Evolutionary conservation across 495 filamentous ascomycete genomes (phyloP).

Genomic region (Oleoguttula mirabilis): DNA sequence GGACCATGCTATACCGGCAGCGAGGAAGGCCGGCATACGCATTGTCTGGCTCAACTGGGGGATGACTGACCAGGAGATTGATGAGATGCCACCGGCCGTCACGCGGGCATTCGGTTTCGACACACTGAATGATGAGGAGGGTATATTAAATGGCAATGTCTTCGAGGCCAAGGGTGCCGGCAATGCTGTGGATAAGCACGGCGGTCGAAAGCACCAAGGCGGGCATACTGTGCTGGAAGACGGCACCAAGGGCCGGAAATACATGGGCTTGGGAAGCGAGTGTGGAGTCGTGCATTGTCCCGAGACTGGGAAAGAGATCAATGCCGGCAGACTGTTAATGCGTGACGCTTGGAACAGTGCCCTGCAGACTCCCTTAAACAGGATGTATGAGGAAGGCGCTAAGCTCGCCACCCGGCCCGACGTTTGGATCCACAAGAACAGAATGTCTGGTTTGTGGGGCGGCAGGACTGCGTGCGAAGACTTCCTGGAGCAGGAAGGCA

Average conservation of each 20-base stretch:
- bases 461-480: constrained; percentile 23
- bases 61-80: constrained; percentile 40
- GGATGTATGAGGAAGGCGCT: constrained; percentile 25
- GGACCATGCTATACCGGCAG: constrained; percentile 33
- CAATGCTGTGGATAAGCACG: constrained; percentile 23
- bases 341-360: constrained; percentile 43
- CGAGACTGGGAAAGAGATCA: constrained; percentile 28
- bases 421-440: constrained; percentile 44
- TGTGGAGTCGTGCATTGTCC: constrained; percentile 30
- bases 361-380: constrained; percentile 37
- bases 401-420: constrained; percentile 29
- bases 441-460: constrained; percentile 45
- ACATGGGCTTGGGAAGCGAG: constrained; percentile 37
- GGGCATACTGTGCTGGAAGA: constrained; percentile 22
- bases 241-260: constrained; percentile 23
- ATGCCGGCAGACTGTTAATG: constrained; percentile 40
- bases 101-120: constrained; percentile 38
- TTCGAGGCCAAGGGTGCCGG: constrained; percentile 6
- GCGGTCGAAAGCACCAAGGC: constrained; percentile 12
- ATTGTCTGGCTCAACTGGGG: constrained; percentile 54
- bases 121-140: constrained; percentile 15
- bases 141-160: constrained; percentile 7
- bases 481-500: constrained; percentile 32
- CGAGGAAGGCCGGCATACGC: constrained; percentile 36
- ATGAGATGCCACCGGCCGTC: constrained; percentile 38